Conservation (phyloP, 2,329 filamentous ascomycete genomes). For the Aspergillus sp. region DNA sequence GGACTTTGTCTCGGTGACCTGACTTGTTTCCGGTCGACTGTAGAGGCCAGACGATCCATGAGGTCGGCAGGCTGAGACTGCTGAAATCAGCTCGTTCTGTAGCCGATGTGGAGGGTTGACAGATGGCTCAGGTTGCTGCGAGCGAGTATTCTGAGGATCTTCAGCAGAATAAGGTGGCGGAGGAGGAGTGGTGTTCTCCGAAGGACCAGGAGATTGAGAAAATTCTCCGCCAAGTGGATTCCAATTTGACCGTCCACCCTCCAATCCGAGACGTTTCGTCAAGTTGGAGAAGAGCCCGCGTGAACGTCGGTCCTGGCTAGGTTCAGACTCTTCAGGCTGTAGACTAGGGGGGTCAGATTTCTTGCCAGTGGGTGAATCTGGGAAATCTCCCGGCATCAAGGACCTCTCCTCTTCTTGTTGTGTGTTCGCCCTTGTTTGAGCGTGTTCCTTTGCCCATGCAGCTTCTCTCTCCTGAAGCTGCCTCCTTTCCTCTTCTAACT, state of each 20-base stretch:
- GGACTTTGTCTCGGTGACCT: slow-evolving; percentile 74
- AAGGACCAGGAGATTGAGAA: slow-evolving; percentile 13
- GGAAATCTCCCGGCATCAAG: slow-evolving; percentile 71
- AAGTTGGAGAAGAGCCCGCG: slow-evolving; percentile 64
- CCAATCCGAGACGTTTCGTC: slow-evolving; percentile 64
- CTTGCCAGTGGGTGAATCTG: slow-evolving; percentile 56
- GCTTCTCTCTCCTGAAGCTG: slow-evolving; percentile 59
- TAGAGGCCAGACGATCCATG: slow-evolving; percentile 72
- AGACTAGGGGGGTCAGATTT: slow-evolving; percentile 15
- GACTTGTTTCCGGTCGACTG: slow-evolving; percentile 63
- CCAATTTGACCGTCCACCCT: slow-evolving; percentile 37
- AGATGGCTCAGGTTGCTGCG: slow-evolving; percentile 21
- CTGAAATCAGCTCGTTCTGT: slow-evolving; percentile 59
- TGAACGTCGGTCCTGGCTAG: slow-evolving; percentile 40
- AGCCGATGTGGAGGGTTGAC: slow-evolving; percentile 37
- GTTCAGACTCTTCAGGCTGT: slow-evolving; percentile 16
- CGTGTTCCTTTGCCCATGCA: slow-evolving; percentile 41
- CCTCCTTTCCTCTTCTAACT: slow-evolving; percentile 67
- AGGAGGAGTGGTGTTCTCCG: slow-evolving; percentile 13
- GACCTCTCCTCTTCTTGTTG: slow-evolving; percentile 27
- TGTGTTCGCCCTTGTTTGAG: slow-evolving; percentile 17
- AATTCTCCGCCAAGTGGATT: slow-evolving; percentile 16
- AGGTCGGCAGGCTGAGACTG: slow-evolving; percentile 71
- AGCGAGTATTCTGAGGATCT: slow-evolving; percentile 28
- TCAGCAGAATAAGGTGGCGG: slow-evolving; percentile 37